Evolutionary conservation across 805 yeast species (phyloP).

Genomic region (Metschnikowia gelsemii): DNA sequence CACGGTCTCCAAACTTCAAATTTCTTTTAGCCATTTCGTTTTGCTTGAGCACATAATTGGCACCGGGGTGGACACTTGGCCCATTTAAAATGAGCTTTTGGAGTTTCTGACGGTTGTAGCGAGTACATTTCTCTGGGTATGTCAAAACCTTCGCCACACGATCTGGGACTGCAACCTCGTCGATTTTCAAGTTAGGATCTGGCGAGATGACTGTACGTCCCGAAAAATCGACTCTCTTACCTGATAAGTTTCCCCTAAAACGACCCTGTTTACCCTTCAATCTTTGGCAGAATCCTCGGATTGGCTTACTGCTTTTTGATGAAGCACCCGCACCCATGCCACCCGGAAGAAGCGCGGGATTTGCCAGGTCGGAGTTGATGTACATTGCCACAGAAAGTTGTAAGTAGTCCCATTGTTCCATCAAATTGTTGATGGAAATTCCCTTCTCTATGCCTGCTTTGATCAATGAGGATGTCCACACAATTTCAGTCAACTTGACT

Average conservation of each 20-base stretch:
- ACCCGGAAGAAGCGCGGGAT: conserved; percentile 75
- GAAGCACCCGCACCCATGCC: conserved; percentile 48
- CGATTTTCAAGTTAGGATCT: conserved; percentile 91
- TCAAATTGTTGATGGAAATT: conserved; percentile 83
- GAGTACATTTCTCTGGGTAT: conserved; percentile 90
- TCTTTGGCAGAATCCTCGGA: conserved; percentile 95
- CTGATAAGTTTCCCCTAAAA: conserved; percentile 95
- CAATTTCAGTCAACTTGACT: conserved; percentile 92
- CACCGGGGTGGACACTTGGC: conserved; percentile 92
- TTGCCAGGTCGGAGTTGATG: conserved; percentile 91
- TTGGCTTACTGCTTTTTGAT: conserved; percentile 64
- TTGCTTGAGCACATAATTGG: conserved; percentile 82
- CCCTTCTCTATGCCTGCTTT: conserved; percentile 95
- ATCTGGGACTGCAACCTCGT: conserved; percentile 98
- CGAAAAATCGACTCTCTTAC: conserved; percentile 97
- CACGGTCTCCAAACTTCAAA: conserved; percentile 82
- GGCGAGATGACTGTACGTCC: conserved; percentile 99
- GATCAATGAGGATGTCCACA: conserved; percentile 93
- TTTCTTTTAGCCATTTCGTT: conserved; percentile 86
- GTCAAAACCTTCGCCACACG: conserved; percentile 94
- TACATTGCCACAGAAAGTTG: conserved; percentile 97
- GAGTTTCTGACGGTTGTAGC: conserved; percentile 78
- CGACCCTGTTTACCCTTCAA: conserved; percentile 98
- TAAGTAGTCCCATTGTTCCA: conserved; percentile 99
- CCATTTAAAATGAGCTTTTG: conserved; percentile 77